Evolutionary conservation across 2,329 filamentous ascomycete species (phyloP), one percentile per base, ranked within the genome.

Genomic region (Graphilbum ipis-grandicollis): DNA sequence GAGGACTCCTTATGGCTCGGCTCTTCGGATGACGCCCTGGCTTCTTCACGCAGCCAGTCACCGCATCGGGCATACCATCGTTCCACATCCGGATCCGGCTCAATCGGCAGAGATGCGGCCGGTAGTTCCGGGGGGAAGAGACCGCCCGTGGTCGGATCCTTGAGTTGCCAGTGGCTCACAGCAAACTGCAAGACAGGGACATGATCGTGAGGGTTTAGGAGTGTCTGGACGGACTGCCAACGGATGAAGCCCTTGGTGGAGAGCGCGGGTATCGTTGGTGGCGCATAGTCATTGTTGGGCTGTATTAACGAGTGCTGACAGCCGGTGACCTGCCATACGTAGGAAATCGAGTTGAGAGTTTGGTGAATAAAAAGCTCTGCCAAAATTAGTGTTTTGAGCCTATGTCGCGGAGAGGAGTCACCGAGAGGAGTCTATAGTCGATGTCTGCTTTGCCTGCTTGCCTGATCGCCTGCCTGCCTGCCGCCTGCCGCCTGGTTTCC

Each of bases 221-320:
- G 62, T 18, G 93, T 68, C 58, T 96, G 84, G 38, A 96, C 80
- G 0, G 82, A 84, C 60, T 93, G 79, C 88, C 88, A 98, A 53
- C 83, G 76, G 31, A 88, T 81, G 54, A 93, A 98, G 30, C 90
- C 90, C 49, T 74, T 71, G 0, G 69, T 65, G 26, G 88, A 92
- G 39, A 98, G 60, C 13, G 85, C 82, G 1, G 90, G 90, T 31
- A 94, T 69, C 0, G 70, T 75, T 0, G 88, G 90, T 1, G 75
- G 63, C 4, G 68, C 69, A 52, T 81, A 94, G 43, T 82, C 71
- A 47, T 76, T 68, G 29, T 73, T 69, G 34, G 72, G 83, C 47
- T 92, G 81, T 47, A 92, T 81, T 46, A 96, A 66, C 35, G 75
- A 76, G 57, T 96, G 88, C 48, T 85, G 80, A 53, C 88, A 94